Evolutionary conservation across 257 asterid genomes (phyloP), one percentile per base, ranked within the genome.

Genomic region (Penstemon newberryi): DNA sequence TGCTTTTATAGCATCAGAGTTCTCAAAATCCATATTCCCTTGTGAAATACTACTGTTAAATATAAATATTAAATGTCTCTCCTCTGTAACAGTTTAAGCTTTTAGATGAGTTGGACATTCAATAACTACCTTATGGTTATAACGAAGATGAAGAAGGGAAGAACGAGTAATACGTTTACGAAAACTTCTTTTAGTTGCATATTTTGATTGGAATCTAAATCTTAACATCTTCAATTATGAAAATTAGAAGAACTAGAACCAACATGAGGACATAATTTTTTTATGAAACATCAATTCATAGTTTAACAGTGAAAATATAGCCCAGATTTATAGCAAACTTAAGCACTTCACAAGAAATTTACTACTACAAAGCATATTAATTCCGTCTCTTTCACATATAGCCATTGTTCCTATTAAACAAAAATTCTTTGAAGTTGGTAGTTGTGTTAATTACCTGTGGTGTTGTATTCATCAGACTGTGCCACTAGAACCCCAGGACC

Each of bases 401-500:
- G 52, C 15, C 38, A 54, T 25, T 55, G 42, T n/a, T 55, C 42
- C 13, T 38, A 71, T 41, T 13, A 55, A 19, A 57, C 12, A 52
- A 19, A 12, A 59, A 13, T 25, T 40, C 5, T 43, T 5, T 7
- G 4, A 39, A 55, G 61, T 61, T 65, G 10, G 75, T 53, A 12
- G n/a, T 60, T 8, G 41, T 19, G 15, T 13, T 54, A 50, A 71
- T 45, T 81, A 90, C 99, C 96, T 69, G 88, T 79, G 37, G 45
- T 63, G 57, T 84, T 85, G 79, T 80, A 88, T 76, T 94, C 96
- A 76, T 94, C 99, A 19, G 99, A 94, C 62, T 90, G 99, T 33
- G 92, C 96, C 18, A 80, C 89, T 11, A 93, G 87, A 78, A 85
- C 84, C 50, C 78, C 84, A 65, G 95, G 89, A 55, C 96, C 96